Conservation (phyloP, 2,329 filamentous ascomycete genomes). For the Aspergillus caelatus region DNA sequence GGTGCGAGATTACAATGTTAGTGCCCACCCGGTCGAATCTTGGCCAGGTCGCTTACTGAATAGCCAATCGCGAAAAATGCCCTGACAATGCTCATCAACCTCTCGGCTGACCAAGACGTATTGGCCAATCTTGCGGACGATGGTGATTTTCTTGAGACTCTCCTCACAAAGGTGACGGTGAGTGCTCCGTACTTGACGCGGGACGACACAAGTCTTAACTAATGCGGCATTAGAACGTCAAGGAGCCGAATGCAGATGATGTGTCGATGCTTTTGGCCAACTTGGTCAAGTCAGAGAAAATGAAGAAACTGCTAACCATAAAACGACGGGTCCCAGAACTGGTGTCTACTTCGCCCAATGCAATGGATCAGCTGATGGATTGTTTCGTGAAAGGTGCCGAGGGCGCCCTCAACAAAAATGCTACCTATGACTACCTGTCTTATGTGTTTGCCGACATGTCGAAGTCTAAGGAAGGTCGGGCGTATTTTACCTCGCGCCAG, state of each 20-base stretch:
- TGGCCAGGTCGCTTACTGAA: background rate
- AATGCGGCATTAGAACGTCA: slow-evolving; percentile 37
- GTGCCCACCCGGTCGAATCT: slow-evolving; percentile 31
- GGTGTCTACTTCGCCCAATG: slow-evolving; percentile 71
- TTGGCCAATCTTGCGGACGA: slow-evolving; percentile 74
- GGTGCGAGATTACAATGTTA: slow-evolving; percentile 78
- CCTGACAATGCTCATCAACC: slow-evolving; percentile 73
- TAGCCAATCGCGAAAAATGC: slow-evolving; percentile 92
- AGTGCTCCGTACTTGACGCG: slow-evolving; percentile 53
- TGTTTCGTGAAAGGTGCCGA: slow-evolving; percentile 92
- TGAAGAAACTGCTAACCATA: slow-evolving; percentile 69
- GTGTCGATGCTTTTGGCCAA: slow-evolving; percentile 93
- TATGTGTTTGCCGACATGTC: slow-evolving; percentile 94
- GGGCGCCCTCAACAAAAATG: slow-evolving; percentile 78
- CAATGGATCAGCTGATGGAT: slow-evolving; percentile 90
- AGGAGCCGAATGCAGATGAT: slow-evolving; percentile 81
- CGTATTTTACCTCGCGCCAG: slow-evolving; percentile 74
- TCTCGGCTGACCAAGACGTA: slow-evolving; percentile 82
- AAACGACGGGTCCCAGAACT: slow-evolving; percentile 69
- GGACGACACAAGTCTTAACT: slow-evolving; percentile 6
- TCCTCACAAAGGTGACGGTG: slow-evolving; percentile 75
- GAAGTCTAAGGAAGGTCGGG: slow-evolving; percentile 73
- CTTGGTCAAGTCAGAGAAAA: slow-evolving; percentile 74
- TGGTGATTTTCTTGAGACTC: slow-evolving; percentile 74
- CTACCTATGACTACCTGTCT: slow-evolving; percentile 88